Base-by-base conservation (phyloP, 345 rosid species). In the Lenwebbia sp. region DNA sequence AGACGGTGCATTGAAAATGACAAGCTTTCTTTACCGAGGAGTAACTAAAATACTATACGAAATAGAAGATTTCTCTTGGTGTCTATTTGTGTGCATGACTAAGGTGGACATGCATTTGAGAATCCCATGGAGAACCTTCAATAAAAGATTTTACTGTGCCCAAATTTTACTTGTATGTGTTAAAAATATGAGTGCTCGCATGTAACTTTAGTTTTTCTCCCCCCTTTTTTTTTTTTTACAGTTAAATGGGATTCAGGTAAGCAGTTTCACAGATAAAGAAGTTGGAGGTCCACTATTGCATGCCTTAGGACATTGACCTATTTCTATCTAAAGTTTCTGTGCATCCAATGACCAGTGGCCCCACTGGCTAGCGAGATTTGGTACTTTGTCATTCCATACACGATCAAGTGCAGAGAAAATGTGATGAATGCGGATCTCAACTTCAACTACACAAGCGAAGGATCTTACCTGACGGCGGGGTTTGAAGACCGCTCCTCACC, bases 401-500 rank as follows among this genome's bases (percentile, higher is more conserved):
- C 4, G 25, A 23, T 44, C 13, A 37, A 58, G 44, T 7, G 47
- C 47, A 19, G 40, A 33, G 21, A 40, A 37, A 70, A 37, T 70
- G 78, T 9, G 81, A 70, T 70, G 25, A 65, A 19, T 5, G 47
- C 6, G 19, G 81, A 70, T 19, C 22, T 70, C 13, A 37, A 70
- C 13, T 37, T 37, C 26, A 37, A 70, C 25, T 2, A 5, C 81
- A 21, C 13, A 70, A 70, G 81, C 3, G 54, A 23, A 30, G 37
- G 60, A 14, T 13, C 4, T 23, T 90, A 93, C 94, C 95, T 90
- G 92, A 85, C 41, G 88, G 70, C 40, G 87, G 88, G 85, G 75
- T 88, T 78, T 89, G 92, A 86, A 86, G 87, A 47, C 75, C 53
- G 14, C 65, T 85, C 52, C 81, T 83, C 62, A 75, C 13, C 21